These are phyloP conservation scores for Chloranthus sessilifolius DNA, from an alignment of 164 flowering plant genomes.

Conservation along the genomic window DNA sequence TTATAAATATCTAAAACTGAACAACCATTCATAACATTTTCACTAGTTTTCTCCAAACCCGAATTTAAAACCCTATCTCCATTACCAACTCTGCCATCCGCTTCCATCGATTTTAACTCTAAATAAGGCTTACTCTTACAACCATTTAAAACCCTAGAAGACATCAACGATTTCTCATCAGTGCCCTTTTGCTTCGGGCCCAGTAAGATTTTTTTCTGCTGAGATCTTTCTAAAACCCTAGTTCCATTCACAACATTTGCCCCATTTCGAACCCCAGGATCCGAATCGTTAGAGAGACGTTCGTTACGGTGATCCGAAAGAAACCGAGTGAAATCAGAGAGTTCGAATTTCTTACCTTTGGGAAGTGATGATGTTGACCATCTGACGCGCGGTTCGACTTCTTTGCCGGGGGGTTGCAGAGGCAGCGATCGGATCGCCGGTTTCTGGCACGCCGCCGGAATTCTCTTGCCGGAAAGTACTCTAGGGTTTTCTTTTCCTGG, in stretches of 20 bases:
- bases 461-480: slow-evolving; percentile 21
- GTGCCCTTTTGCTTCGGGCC: slow-evolving; percentile 11
- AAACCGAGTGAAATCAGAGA: slow-evolving; percentile 49
- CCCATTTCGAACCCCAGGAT: slow-evolving; percentile 1
- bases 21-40: not conserved
- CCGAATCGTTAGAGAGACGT: slow-evolving; percentile 26
- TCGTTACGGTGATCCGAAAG: slow-evolving; percentile 42
- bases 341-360: slow-evolving; percentile 83
- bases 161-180: slow-evolving; percentile 14
- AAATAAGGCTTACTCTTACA: slow-evolving; percentile 9
- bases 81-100: slow-evolving; percentile 1
- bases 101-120: not conserved
- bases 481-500: slow-evolving; percentile 54
- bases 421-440: slow-evolving; percentile 33
- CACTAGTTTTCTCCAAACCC: slow-evolving; percentile 3
- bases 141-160: slow-evolving; percentile 11
- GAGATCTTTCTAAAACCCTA: slow-evolving; percentile 20
- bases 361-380: slow-evolving; percentile 59
- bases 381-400: slow-evolving; percentile 25
- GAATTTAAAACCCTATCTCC: slow-evolving; percentile 7
- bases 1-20: no score
- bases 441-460: slow-evolving; percentile 32
- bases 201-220: slow-evolving; percentile 13
- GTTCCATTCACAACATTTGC: slow-evolving; percentile 7
- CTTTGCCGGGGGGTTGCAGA: slow-evolving; percentile 27